phyloP scores from a whole-genome alignment of 345 rosid genomes.

The Bretschneidera sinensis region DNA sequence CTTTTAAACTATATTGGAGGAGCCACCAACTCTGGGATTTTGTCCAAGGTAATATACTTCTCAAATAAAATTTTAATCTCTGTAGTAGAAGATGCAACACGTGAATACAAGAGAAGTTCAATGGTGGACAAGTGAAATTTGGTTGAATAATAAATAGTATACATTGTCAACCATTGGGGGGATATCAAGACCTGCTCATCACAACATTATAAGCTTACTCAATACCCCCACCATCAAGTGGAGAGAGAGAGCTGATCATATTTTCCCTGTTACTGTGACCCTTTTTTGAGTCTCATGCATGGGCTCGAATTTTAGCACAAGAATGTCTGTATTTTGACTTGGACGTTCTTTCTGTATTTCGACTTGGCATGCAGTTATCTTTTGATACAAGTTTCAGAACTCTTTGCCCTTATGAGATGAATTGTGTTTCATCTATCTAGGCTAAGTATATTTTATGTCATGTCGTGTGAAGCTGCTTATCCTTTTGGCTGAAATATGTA shows the following conservation, averaged over 20 bases:
- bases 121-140: background rate
- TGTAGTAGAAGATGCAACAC: background rate
- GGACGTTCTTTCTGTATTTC: background rate
- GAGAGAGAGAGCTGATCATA: too few relatives aligned
- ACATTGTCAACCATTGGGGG: too few relatives aligned
- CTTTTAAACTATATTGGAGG: constrained; percentile 88
- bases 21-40: constrained; percentile 69
- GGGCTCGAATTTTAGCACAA: background rate
- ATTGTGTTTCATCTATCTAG: background rate
- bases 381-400: background rate
- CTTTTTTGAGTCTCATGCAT: background rate
- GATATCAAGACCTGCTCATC: too few relatives aligned
- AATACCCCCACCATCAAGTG: too few relatives aligned
- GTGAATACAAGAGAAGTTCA: background rate
- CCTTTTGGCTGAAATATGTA: background rate
- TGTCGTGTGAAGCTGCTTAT: background rate
- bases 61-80: background rate
- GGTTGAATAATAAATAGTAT: background rate
- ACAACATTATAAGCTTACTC: too few relatives aligned
- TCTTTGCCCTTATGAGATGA: background rate
- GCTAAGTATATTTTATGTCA: background rate
- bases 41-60: constrained; percentile 54
- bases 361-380: background rate
- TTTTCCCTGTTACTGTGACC: background rate
- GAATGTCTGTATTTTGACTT: background rate